Conservation (phyloP, 1,284 basidiomycete genomes). For the Cryptococcus maquisensis region DNA sequence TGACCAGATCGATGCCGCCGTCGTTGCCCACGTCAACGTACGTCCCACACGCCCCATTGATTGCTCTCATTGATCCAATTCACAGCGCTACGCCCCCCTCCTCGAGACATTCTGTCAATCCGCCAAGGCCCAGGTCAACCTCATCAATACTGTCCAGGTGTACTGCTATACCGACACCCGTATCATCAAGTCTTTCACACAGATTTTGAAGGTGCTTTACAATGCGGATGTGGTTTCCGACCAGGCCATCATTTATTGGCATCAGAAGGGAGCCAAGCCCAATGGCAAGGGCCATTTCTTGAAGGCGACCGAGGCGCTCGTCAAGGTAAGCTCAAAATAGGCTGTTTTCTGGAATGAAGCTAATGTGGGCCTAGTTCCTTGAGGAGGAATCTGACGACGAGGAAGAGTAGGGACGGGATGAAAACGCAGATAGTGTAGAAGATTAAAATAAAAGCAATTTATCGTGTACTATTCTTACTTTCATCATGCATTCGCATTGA, state of each 20-base stretch:
- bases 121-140: slow-evolving; percentile 81
- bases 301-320: slow-evolving; percentile 77
- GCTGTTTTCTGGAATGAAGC: neutral
- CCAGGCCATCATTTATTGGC: slow-evolving; percentile 95
- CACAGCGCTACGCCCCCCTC: slow-evolving; percentile 72
- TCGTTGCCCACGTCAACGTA: slow-evolving; percentile 77
- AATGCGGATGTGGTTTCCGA: slow-evolving; percentile 91
- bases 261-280: slow-evolving; percentile 90
- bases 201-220: slow-evolving; percentile 92
- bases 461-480: neutral
- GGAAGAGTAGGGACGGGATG: slow-evolving; percentile 5
- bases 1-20: slow-evolving; percentile 82
- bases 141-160: slow-evolving; percentile 89
- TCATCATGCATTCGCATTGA: neutral
- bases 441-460: neutral
- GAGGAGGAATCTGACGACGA: slow-evolving; percentile 46
- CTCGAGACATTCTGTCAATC: slow-evolving; percentile 82
- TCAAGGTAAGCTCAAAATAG: slow-evolving; percentile 65
- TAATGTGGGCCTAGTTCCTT: slow-evolving; percentile 32
- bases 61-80: neutral
- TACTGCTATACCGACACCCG: slow-evolving; percentile 93
- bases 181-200: slow-evolving; percentile 87
- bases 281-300: slow-evolving; percentile 93
- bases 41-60: slow-evolving; percentile 8
- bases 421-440: neutral